Percentiles rank a stretch among this genome's conserved stretches.
Conservation (phyloP, 2,329 filamentous ascomycete genomes). For the Uncinocarpus reesii region DNA sequence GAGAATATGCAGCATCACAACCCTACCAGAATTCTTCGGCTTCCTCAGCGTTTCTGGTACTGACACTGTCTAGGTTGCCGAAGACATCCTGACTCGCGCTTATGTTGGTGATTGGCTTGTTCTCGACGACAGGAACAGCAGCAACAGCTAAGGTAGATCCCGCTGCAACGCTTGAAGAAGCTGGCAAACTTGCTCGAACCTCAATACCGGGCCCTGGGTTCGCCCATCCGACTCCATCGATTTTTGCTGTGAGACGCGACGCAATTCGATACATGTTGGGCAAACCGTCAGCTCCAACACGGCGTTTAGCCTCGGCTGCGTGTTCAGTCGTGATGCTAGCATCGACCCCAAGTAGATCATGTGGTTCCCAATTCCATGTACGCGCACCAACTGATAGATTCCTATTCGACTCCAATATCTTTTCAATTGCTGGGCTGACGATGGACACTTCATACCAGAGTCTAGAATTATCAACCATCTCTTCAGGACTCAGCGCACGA, state of each 20-base stretch:
- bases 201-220: slow-evolving; percentile 17
- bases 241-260: slow-evolving; percentile 28
- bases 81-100: neutral
- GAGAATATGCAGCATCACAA: neutral
- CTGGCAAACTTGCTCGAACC: neutral
- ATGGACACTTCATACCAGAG: slow-evolving; percentile 35
- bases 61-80: neutral
- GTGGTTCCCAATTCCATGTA: slow-evolving; percentile 25
- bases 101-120: neutral
- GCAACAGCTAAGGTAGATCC: slow-evolving; percentile 3
- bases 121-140: neutral
- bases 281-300: slow-evolving; percentile 23
- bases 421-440: slow-evolving; percentile 28
- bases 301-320: neutral
- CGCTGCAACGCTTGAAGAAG: neutral
- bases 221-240: slow-evolving; percentile 30
- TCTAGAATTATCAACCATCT: slow-evolving; percentile 26
- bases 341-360: slow-evolving; percentile 25
- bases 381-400: slow-evolving; percentile 28
- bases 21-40: slow-evolving; percentile 5
- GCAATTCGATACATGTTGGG: slow-evolving; percentile 25
- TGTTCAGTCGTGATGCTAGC: slow-evolving; percentile 7
- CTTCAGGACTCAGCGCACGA: slow-evolving; percentile 19
- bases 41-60: neutral
- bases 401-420: slow-evolving; percentile 26